Percentiles rank a stretch among this genome's conserved stretches.
phyloP scores from a whole-genome alignment of 352 stramenopile genomes.

The Globisporangium orthogonon region DNA sequence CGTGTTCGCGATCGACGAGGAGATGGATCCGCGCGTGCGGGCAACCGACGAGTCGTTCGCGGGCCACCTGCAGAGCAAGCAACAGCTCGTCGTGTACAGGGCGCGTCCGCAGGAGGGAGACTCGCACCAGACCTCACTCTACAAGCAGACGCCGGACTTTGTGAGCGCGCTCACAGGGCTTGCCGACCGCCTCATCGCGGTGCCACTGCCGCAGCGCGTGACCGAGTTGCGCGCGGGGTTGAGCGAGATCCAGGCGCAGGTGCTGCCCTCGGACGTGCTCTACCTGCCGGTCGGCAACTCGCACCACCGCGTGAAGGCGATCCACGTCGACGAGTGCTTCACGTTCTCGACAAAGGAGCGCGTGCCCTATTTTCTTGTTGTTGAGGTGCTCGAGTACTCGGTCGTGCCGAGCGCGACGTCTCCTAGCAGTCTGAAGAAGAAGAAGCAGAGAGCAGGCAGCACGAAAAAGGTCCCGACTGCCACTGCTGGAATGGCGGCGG shows the following conservation, averaged over 20 bases:
- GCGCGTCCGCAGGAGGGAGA: conserved; percentile 55
- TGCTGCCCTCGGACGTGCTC: conserved; percentile 66
- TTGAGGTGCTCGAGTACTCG: conserved; percentile 79
- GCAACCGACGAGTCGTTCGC: conserved; percentile 55
- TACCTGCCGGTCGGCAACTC: conserved; percentile 77
- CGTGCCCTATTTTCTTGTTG: conserved; percentile 78
- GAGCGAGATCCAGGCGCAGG: conserved; percentile 34
- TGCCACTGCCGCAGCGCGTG: conserved; percentile 39
- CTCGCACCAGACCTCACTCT: conserved; percentile 53
- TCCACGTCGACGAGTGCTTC: conserved; percentile 73
- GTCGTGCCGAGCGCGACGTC: conserved; percentile 7
- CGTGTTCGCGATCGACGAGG: conserved; percentile 53
- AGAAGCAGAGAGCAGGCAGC: conserved; percentile 13
- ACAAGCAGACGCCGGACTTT: conserved; percentile 64
- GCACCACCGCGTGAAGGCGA: conserved; percentile 65
- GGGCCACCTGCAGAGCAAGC: conserved; percentile 40
- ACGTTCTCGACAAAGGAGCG: conserved; percentile 80
- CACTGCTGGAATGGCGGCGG: neutral
- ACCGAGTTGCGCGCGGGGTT: conserved; percentile 40
- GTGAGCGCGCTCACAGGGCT: conserved; percentile 62
- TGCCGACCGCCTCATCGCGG: conserved; percentile 52
- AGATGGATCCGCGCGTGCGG: conserved; percentile 23
- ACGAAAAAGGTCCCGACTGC: conserved; percentile 6
- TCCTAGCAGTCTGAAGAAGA: conserved; percentile 12
- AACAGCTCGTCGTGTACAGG: conserved; percentile 46